phyloP scores from a whole-genome alignment of 1,284 basidiomycete species.

The Apiotrichum mycotoxinovorans region DNA sequence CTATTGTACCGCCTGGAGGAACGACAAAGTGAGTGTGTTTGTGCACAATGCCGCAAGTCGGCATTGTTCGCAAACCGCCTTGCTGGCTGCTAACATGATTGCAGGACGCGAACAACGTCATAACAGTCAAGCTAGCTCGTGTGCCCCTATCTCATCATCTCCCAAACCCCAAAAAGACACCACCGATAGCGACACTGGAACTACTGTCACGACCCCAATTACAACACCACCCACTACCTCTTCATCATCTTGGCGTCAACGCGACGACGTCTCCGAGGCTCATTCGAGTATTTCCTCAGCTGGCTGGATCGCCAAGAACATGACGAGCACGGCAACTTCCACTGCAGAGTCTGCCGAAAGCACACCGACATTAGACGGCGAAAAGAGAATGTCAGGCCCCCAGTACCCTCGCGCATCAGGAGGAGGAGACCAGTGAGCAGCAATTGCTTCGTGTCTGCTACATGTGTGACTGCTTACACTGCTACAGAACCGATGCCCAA shows the following conservation, averaged over 20 bases:
- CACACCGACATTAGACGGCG: constrained; percentile 9
- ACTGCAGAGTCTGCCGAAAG: constrained; percentile 1
- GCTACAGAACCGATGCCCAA: background rate
- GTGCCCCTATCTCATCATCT: background rate
- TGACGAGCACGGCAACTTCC: background rate
- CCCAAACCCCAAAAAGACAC: background rate
- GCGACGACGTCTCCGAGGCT: constrained; percentile 23
- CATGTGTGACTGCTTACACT: background rate
- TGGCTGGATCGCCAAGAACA: constrained; percentile 28
- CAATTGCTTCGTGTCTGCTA: background rate
- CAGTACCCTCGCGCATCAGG: constrained; percentile 1
- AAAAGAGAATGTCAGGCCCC: background rate
- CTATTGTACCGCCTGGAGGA: constrained; percentile 44
- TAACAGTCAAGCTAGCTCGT: background rate
- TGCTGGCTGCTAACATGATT: background rate
- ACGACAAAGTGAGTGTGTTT: constrained; percentile 32
- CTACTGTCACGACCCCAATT: background rate
- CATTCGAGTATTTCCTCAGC: constrained; percentile 32
- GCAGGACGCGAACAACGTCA: constrained; percentile 5
- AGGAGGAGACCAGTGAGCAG: background rate
- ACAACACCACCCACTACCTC: constrained; percentile 2
- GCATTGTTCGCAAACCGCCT: background rate
- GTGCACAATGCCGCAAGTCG: background rate
- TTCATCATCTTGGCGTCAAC: background rate
- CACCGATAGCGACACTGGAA: background rate